Evolutionary conservation across 192 early-diverging fungal genomes (phyloP).

Genomic region (Polychytrium aggregatum): DNA sequence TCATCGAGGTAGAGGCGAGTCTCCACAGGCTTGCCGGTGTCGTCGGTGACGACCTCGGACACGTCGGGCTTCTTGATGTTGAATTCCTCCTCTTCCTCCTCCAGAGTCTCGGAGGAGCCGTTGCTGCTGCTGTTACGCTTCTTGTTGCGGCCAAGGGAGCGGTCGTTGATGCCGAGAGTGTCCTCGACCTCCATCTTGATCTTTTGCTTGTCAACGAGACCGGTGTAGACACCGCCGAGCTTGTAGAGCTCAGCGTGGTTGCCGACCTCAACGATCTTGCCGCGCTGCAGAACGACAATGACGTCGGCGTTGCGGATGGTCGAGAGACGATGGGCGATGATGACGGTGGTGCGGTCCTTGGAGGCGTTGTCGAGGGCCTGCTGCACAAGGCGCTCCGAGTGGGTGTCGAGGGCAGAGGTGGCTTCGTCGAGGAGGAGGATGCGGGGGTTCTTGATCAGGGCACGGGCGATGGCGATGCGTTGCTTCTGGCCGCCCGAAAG

Average conservation of each 20-base stretch:
- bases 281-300: constrained; percentile 66
- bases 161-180: not conserved
- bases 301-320: constrained; percentile 76
- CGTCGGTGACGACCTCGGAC: no score
- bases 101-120: constrained; percentile 3
- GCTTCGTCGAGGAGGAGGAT: constrained; percentile 61
- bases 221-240: constrained; percentile 44
- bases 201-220: constrained; percentile 48
- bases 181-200: no score
- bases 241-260: constrained; percentile 68
- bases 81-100: constrained; percentile 5
- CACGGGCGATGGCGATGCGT: constrained; percentile 91
- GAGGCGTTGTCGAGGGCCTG: constrained; percentile 31
- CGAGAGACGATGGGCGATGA: constrained; percentile 83
- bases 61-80: no score
- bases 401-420: constrained; percentile 42
- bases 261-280: constrained; percentile 56
- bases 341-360: constrained; percentile 70
- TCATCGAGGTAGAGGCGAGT: no score
- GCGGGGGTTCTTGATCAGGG: constrained; percentile 69
- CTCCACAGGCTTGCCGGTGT: no score
- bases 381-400: constrained; percentile 40
- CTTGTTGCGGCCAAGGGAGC: not conserved
- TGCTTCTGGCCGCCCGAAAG: constrained; percentile 87
- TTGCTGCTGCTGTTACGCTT: not conserved